phyloP scores from a whole-genome alignment of 2,329 filamentous ascomycete genomes.

The Fusarium sp. region DNA sequence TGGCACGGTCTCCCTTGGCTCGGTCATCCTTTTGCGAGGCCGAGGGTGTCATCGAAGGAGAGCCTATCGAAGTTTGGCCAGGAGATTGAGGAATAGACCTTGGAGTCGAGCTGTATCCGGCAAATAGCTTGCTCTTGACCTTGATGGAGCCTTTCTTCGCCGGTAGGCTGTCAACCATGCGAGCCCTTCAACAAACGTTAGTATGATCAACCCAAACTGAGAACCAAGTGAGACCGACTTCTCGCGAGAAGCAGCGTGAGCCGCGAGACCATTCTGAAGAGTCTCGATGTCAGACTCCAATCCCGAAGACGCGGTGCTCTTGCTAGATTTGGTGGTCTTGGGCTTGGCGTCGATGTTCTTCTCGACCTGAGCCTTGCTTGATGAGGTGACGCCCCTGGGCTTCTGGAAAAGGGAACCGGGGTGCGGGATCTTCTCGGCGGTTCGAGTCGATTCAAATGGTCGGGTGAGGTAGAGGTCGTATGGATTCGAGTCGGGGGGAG shows the following conservation, averaged over 20 bases:
- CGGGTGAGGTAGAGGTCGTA: conserved; percentile 70
- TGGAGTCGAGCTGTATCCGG: conserved; percentile 53
- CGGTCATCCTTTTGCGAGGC: conserved; percentile 65
- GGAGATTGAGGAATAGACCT: conserved; percentile 66
- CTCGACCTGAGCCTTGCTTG: conserved; percentile 41
- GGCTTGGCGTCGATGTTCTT: conserved; percentile 48
- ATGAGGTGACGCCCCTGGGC: conserved; percentile 43
- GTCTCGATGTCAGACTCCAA: conserved; percentile 64
- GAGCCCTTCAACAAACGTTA: conserved; percentile 50
- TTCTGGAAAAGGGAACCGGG: conserved; percentile 64
- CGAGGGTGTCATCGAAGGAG: conserved; percentile 64
- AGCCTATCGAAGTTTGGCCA: conserved; percentile 65
- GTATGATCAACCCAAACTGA: conserved; percentile 33
- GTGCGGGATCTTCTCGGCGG: conserved; percentile 63
- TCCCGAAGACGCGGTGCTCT: conserved; percentile 54
- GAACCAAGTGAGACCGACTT: conserved; percentile 47
- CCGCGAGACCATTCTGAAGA: conserved; percentile 58
- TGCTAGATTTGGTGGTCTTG: conserved; percentile 49
- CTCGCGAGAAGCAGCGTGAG: conserved; percentile 51
- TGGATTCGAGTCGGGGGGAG: conserved; percentile 58
- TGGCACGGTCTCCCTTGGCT: conserved; percentile 64
- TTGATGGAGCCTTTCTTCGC: conserved; percentile 51
- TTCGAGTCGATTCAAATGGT: conserved; percentile 60
- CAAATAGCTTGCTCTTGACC: conserved; percentile 58
- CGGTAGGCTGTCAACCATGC: conserved; percentile 51